Evolutionary conservation across 306 rosid species (phyloP), one percentile per base, ranked within the genome.

Genomic region (Cucurbita pepo): DNA sequence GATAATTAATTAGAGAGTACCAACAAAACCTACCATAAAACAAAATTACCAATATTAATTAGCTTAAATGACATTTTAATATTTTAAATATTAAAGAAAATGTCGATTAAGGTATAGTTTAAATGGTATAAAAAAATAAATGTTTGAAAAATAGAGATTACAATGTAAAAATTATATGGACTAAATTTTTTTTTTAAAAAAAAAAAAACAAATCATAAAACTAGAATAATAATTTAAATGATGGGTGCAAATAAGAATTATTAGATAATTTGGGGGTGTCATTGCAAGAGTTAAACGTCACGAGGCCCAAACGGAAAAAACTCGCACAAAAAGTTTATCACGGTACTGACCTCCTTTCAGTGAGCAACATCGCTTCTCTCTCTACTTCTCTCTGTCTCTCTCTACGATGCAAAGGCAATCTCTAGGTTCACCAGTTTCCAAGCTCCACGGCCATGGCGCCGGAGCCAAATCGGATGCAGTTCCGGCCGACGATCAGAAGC

Each of bases 361-460:
- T 50, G 38, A 30, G 59, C 74, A 69, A 16, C 15, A 69, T 5
- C 57, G 10, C 75, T 69, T 56, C 30, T 56, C 73, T 76, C 48
- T 74, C 57, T 72, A 79, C 62, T 22, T 38, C 71, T 63, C 82
- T 63, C 75, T n/a, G 21, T 67, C 71, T 21, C 80, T 77, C 70
- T 51, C 80, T 57, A 82, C 77, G 80, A 95, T 95, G 97, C 99
- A 95, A 15, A 85, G 99, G 56, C 99, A 91, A 73, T 95, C 99
- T 14, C 85, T 95, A 44, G 92, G 96, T 25, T 95, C 97, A 11
- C 96, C 97, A 1, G 78, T 82, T 44, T 81, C 90, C 15, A 94
- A 91, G 91, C 88, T 81, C 81, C 89, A 86, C 78, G 60, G 79
- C 81, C 84, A 86, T 81, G 87, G 86, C 72, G 85, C 78, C 63